These are phyloP conservation scores for Apophysomyces sp. DNA, from an alignment of 371 early-diverging fungal genomes.

Conservation along the genomic window DNA sequence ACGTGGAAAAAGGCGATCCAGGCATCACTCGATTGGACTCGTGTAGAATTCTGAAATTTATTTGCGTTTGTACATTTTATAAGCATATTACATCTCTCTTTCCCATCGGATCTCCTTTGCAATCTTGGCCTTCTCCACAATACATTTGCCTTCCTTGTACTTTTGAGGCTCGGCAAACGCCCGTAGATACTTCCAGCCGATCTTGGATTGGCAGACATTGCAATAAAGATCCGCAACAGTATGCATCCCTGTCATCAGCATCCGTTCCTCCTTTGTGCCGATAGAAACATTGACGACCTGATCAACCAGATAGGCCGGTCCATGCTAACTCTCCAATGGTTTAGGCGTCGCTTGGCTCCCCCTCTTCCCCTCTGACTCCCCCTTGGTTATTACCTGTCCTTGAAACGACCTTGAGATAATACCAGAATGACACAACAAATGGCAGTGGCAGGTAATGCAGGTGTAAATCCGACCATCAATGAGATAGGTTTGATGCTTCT, in stretches of 20 bases:
- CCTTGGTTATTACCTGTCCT: conserved; percentile 12
- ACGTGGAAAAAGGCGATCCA: conserved; percentile 85
- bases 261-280: conserved; percentile 65
- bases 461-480: conserved; percentile 14
- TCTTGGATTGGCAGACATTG: conserved; percentile 54
- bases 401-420: conserved; percentile 21
- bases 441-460: conserved; percentile 21
- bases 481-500: conserved; percentile 14
- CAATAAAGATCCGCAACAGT: conserved; percentile 77
- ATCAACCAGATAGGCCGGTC: conserved; percentile 69
- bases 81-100: not conserved
- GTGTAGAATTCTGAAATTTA: conserved; percentile 17
- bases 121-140: conserved; percentile 65
- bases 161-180: conserved; percentile 63
- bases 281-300: conserved; percentile 59
- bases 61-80: not conserved
- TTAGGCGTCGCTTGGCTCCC: not conserved
- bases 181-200: conserved; percentile 83
- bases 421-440: conserved; percentile 16
- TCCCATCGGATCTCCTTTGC: conserved; percentile 53
- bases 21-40: conserved; percentile 64
- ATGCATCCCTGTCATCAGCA: conserved; percentile 80
- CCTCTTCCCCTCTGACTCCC: not conserved
- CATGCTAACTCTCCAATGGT: conserved; percentile 40
- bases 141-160: conserved; percentile 82